Evolutionary conservation across 441 rosid genomes (phyloP).

Genomic region (Populus hybrid): DNA sequence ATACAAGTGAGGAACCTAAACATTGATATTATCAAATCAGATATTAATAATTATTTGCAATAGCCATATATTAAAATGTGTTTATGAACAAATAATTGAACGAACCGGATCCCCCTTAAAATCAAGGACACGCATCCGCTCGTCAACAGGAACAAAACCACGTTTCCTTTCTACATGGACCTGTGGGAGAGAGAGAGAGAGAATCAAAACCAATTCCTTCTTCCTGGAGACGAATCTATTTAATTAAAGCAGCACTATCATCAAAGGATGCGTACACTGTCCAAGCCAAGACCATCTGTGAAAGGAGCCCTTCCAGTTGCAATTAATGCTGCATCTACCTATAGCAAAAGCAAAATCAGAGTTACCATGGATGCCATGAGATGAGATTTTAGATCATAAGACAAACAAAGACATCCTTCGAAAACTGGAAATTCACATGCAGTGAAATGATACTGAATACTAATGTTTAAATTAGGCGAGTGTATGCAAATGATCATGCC

Average conservation of each 20-base stretch:
- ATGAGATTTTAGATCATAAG: neutral
- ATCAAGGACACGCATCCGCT: conserved; percentile 84
- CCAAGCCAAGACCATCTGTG: conserved; percentile 93
- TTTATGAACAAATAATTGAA: conserved; percentile 9
- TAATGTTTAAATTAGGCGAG: neutral
- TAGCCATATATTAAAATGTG: neutral
- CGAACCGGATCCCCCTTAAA: conserved; percentile 72
- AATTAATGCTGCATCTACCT: conserved; percentile 97
- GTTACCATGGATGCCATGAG: neutral
- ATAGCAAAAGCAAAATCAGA: conserved; percentile 23
- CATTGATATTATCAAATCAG: conserved; percentile 2
- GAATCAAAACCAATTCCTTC: conserved; percentile 5
- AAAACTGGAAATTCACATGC: neutral
- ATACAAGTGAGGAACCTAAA: conserved; percentile 72
- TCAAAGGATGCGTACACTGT: conserved; percentile 50
- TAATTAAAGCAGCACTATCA: conserved; percentile 3
- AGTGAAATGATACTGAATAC: neutral
- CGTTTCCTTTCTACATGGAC: conserved; percentile 78
- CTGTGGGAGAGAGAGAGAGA: conserved; percentile 36
- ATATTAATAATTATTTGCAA: conserved; percentile 5
- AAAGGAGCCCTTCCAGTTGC: conserved; percentile 99
- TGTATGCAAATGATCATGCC: neutral
- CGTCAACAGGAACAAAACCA: conserved; percentile 94
- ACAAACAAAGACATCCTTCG: neutral
- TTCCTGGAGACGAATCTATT: conserved; percentile 1